Percentiles rank a stretch among this genome's conserved stretches.
Evolutionary conservation across 305 asterid genomes (phyloP).

Genomic region (Lippia alba): DNA sequence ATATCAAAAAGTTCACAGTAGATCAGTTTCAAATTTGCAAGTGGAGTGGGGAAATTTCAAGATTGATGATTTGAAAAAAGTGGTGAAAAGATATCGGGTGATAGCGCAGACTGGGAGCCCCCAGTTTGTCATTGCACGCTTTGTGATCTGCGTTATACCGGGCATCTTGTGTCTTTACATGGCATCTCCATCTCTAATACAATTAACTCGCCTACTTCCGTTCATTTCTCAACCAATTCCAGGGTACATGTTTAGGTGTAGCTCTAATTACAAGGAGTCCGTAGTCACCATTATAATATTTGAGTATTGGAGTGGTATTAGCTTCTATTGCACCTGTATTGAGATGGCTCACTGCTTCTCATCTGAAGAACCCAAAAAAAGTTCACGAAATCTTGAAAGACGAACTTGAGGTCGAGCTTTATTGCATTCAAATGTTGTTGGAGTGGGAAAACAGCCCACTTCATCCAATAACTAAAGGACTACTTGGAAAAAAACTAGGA

Average conservation of each 20-base stretch:
- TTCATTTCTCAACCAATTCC: no score
- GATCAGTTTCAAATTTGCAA: background rate
- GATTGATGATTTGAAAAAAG: background rate
- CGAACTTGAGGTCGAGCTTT: conserved; percentile 33
- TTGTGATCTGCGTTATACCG: background rate
- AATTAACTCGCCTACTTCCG: background rate
- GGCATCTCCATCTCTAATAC: background rate
- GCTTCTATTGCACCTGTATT: conserved; percentile 31
- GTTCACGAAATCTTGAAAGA: conserved; percentile 26
- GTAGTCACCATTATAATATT: no score
- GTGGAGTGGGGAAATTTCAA: background rate
- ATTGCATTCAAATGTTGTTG: conserved; percentile 33
- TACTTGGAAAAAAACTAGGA: conserved; percentile 31
- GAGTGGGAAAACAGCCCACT: conserved; percentile 45
- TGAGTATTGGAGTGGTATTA: background rate
- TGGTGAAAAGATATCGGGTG: background rate
- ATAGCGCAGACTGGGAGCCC: background rate
- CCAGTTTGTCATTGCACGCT: background rate
- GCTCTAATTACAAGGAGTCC: no score
- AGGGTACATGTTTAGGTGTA: no score
- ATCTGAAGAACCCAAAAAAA: conserved; percentile 13
- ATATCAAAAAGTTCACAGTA: background rate
- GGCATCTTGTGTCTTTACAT: background rate
- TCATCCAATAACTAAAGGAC: conserved; percentile 30
- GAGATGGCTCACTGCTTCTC: conserved; percentile 35